A percentile compares a stretch with the other conserved stretches of the same genome.
phyloP scores from a whole-genome alignment of 257 asterid genomes.

The Solanum chiquidenum region DNA sequence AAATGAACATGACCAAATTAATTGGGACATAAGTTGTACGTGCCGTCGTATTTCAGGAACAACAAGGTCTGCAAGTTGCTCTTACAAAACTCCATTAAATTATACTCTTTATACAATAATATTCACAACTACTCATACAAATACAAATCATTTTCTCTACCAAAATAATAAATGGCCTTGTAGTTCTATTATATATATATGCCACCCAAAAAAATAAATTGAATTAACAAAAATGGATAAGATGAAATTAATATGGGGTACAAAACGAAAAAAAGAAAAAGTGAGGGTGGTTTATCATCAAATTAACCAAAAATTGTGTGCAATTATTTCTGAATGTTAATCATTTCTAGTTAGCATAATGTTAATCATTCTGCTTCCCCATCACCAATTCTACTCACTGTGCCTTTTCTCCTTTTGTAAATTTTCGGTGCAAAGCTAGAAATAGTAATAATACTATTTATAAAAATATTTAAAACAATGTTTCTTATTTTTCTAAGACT shows the following conservation, averaged over 20 bases:
- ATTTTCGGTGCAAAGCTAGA: not conserved
- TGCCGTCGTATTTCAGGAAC: not conserved
- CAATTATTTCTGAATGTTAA: not conserved
- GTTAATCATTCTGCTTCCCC: not conserved
- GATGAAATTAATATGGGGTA: no score
- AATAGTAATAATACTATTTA: not conserved
- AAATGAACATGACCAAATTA: not conserved
- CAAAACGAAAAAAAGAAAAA: not conserved
- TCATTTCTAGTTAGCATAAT: not conserved
- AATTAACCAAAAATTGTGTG: not conserved
- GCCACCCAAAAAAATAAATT: not conserved
- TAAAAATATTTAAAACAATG: not conserved
- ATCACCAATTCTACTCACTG: not conserved
- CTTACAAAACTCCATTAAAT: not conserved
- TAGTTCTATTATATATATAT: not conserved
- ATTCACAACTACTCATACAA: not conserved
- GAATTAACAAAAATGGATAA: no score
- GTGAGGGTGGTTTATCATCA: not conserved
- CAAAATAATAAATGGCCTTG: not conserved
- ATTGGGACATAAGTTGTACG: not conserved
- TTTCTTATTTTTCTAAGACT: not conserved
- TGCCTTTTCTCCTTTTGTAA: not conserved
- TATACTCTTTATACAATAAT: not conserved
- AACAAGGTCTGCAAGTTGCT: not conserved
- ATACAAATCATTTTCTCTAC: not conserved